Percentiles rank a stretch among this genome's conserved stretches.
Evolutionary conservation across 2,329 filamentous ascomycete species (phyloP).

Genomic region (Paraphoma sp.): DNA sequence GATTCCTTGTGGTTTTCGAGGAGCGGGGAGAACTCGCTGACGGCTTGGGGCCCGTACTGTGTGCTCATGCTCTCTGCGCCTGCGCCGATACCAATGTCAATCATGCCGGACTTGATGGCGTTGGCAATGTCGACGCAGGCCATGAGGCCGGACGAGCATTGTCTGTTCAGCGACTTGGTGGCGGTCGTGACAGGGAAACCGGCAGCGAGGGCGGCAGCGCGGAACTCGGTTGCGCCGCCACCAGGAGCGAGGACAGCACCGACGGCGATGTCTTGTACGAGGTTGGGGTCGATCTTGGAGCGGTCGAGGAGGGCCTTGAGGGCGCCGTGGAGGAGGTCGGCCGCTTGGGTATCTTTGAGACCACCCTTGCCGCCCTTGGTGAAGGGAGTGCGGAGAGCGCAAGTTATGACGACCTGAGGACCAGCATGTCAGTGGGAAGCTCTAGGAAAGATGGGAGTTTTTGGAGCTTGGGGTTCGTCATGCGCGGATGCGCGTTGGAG

Average conservation of each 20-base stretch:
- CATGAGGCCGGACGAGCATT: constrained; percentile 92
- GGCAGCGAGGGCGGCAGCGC: constrained; percentile 86
- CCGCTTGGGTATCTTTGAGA: constrained; percentile 91
- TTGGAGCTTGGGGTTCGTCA: not conserved
- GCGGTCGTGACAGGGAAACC: constrained; percentile 86
- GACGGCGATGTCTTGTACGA: constrained; percentile 92
- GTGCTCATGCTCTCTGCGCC: constrained; percentile 96
- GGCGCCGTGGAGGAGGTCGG: constrained; percentile 84
- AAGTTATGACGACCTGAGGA: constrained; percentile 79
- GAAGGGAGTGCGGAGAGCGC: constrained; percentile 87
- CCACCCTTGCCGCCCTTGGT: constrained; percentile 92
- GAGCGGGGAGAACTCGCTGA: constrained; percentile 89
- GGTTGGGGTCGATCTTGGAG: constrained; percentile 83
- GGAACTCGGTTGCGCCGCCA: constrained; percentile 95
- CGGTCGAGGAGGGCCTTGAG: constrained; percentile 82
- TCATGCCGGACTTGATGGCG: constrained; percentile 89
- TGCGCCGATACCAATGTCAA: constrained; percentile 91
- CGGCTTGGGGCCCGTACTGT: constrained; percentile 88
- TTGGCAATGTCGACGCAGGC: constrained; percentile 94
- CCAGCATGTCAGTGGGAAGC: constrained; percentile 4
- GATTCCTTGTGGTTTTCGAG: constrained; percentile 82
- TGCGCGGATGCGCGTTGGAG: not conserved
- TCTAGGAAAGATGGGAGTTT: no score
- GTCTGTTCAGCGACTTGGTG: constrained; percentile 89
- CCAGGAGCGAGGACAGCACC: constrained; percentile 91